Percentiles rank a stretch among this genome's conserved stretches.
Conservation (phyloP, 805 yeast genomes). For the Jamesozyma gamospora region DNA sequence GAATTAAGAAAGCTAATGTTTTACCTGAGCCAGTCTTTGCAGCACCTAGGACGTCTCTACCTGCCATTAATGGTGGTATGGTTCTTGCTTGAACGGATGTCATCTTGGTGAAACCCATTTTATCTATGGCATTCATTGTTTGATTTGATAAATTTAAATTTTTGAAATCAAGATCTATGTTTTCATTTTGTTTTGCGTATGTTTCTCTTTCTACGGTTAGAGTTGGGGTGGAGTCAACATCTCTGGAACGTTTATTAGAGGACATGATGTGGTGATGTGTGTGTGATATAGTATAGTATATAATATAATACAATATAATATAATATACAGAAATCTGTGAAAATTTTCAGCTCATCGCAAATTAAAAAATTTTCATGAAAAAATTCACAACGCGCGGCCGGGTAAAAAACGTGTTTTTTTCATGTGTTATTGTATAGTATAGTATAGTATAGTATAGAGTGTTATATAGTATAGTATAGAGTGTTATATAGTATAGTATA, state of each 20-base stretch:
- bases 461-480: too few relatives aligned
- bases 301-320: not conserved
- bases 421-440: too few relatives aligned
- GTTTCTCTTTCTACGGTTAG: constrained; percentile 1
- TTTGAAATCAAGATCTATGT: constrained; percentile 20
- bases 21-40: constrained; percentile 99
- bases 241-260: constrained; percentile 13
- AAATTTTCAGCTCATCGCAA: not conserved
- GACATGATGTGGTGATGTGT: not conserved
- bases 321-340: not conserved
- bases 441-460: too few relatives aligned
- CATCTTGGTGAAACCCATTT: constrained; percentile 88
- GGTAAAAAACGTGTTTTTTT: too few relatives aligned
- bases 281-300: not conserved
- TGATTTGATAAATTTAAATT: constrained; percentile 67
- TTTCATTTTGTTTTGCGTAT: constrained; percentile 6
- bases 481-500: too few relatives aligned
- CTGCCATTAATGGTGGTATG: constrained; percentile 92
- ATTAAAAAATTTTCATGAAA: not conserved
- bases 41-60: constrained; percentile 97
- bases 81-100: constrained; percentile 93
- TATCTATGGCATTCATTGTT: constrained; percentile 68
- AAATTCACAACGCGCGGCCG: not conserved
- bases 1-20: constrained; percentile 88
- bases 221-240: constrained; percentile 5